Conservation (phyloP, 2,329 filamentous ascomycete genomes). For the Trichoderma oligosporum region DNA sequence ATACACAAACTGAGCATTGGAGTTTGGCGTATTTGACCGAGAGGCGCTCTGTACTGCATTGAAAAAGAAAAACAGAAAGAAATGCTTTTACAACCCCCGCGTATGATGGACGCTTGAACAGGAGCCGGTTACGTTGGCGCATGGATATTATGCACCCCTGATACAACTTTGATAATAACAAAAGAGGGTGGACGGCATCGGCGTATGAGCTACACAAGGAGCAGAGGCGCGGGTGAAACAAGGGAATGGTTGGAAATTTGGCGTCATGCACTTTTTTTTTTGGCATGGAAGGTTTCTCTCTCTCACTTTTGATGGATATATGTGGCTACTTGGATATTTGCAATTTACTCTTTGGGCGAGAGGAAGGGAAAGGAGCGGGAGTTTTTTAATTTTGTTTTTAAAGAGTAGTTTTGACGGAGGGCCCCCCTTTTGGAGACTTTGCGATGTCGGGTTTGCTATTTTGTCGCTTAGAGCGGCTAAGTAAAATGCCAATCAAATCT, state of each 20-base stretch:
- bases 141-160: slow-evolving; percentile 3
- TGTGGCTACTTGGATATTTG: not conserved
- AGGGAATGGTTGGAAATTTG: slow-evolving; percentile 4
- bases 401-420: not conserved
- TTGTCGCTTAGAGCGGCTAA: slow-evolving; percentile 9
- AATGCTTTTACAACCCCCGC: slow-evolving; percentile 3
- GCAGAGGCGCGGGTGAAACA: not conserved
- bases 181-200: slow-evolving; percentile 10
- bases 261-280: slow-evolving; percentile 10
- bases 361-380: not conserved
- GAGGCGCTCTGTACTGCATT: slow-evolving; percentile 22
- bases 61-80: slow-evolving; percentile 7
- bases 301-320: not conserved
- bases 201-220: slow-evolving; percentile 11
- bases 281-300: slow-evolving; percentile 8
- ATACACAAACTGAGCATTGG: slow-evolving; percentile 31
- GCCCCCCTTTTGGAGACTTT: not conserved
- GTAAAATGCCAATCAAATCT: slow-evolving; percentile 7
- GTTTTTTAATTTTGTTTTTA: too few relatives aligned
- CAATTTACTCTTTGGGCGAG: not conserved
- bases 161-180: slow-evolving; percentile 4
- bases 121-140: not conserved
- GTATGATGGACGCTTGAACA: slow-evolving; percentile 1
- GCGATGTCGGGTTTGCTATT: slow-evolving; percentile 6
- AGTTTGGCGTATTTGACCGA: slow-evolving; percentile 31